Percentiles rank a stretch among this genome's conserved stretches.
Evolutionary conservation across 208 protist genomes (phyloP).

Genomic region (Trypanosoma caninum): DNA sequence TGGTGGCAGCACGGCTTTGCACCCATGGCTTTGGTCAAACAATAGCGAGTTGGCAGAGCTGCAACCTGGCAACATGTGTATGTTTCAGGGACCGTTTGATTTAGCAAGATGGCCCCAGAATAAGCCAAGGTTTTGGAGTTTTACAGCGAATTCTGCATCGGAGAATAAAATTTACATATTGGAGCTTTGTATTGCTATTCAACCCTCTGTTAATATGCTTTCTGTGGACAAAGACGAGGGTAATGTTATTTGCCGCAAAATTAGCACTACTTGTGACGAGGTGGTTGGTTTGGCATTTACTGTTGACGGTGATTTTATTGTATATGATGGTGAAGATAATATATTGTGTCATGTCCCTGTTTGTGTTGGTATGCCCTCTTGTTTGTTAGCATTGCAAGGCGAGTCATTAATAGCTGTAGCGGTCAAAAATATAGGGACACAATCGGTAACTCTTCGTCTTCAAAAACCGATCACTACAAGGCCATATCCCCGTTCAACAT

Average conservation of each 20-base stretch:
- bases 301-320: constrained; percentile 73
- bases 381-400: constrained; percentile 14
- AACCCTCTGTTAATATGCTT: not conserved
- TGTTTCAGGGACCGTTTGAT: constrained; percentile 42
- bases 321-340: constrained; percentile 74
- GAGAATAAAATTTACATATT: constrained; percentile 73
- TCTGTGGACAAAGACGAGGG: constrained; percentile 19
- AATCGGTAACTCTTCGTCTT: constrained; percentile 25
- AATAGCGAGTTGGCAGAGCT: constrained; percentile 45
- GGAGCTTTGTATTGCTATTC: constrained; percentile 55
- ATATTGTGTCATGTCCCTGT: constrained; percentile 63
- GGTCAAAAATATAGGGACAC: constrained; percentile 33
- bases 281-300: constrained; percentile 71
- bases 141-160: constrained; percentile 52
- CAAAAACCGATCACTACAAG: constrained; percentile 8
- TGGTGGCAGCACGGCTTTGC: too few species aligned
- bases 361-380: too few species aligned
- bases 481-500: not conserved
- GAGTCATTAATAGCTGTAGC: constrained; percentile 11
- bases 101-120: constrained; percentile 22
- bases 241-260: constrained; percentile 43
- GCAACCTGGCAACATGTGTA: constrained; percentile 29
- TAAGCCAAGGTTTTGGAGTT: constrained; percentile 54
- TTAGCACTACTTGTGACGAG: constrained; percentile 64
- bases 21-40: constrained; percentile 54